These are phyloP conservation scores for Silene conica DNA, from an alignment of 148 eudicot genomes.

Conservation along the genomic window DNA sequence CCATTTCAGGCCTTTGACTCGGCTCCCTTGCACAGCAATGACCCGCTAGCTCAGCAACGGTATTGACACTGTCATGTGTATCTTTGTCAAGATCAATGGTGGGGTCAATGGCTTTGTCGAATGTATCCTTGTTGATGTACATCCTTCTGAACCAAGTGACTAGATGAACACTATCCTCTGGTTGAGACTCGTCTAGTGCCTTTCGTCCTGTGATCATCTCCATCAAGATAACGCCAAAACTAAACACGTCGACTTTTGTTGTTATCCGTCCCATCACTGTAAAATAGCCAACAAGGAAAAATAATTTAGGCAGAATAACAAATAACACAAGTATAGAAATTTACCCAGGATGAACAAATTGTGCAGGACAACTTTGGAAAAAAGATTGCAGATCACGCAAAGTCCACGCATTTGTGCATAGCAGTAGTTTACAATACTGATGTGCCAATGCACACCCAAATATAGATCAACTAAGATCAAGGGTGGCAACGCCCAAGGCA, in stretches of 20 bases:
- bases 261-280: slow-evolving; percentile 73
- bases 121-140: slow-evolving; percentile 45
- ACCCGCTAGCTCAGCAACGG: slow-evolving; percentile 69
- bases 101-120: slow-evolving; percentile 54
- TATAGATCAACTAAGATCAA: too few species aligned
- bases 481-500: too few species aligned
- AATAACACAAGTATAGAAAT: neutral
- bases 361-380: neutral
- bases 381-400: too few species aligned
- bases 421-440: too few species aligned
- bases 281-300: neutral
- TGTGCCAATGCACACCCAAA: too few species aligned
- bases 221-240: slow-evolving; percentile 64
- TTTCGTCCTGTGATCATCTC: slow-evolving; percentile 60
- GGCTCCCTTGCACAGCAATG: slow-evolving; percentile 75
- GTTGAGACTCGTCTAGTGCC: slow-evolving; percentile 46
- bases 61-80: slow-evolving; percentile 40
- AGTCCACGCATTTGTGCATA: too few species aligned
- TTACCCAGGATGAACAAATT: too few species aligned
- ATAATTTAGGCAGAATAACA: neutral
- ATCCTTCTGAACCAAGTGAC: slow-evolving; percentile 73
- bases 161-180: slow-evolving; percentile 54
- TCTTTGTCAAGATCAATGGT: slow-evolving; percentile 44
- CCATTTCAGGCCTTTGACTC: slow-evolving; percentile 72
- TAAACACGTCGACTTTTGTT: slow-evolving; percentile 65